A percentile compares a stretch with the other conserved stretches of the same genome.
phyloP scores from a whole-genome alignment of 2,329 filamentous ascomycete species.

The Phaeophleospora eucalypticola region DNA sequence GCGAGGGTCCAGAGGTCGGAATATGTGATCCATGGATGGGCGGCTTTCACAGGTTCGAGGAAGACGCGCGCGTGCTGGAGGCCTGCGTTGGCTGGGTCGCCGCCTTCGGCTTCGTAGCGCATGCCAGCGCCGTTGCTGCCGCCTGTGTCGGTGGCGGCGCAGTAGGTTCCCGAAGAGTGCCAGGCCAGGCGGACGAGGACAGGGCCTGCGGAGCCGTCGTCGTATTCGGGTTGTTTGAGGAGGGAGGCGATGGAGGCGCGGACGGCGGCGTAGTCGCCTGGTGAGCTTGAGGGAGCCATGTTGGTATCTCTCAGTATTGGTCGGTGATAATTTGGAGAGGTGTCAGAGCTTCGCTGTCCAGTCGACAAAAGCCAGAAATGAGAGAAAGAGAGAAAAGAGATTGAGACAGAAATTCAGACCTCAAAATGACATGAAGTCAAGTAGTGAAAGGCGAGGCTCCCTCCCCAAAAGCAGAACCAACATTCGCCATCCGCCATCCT shows the following conservation, averaged over 20 bases:
- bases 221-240: conserved; percentile 53
- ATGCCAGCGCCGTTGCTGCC: conserved; percentile 63
- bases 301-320: not conserved
- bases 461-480: too few relatives aligned
- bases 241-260: conserved; percentile 41
- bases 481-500: too few relatives aligned
- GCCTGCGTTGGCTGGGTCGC: conserved; percentile 62
- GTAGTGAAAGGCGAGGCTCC: too few relatives aligned
- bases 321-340: not conserved
- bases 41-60: conserved; percentile 58
- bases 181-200: conserved; percentile 62
- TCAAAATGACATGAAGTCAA: too few relatives aligned
- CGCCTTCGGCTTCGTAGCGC: conserved; percentile 61
- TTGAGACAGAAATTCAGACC: not conserved
- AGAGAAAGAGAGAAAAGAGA: not conserved
- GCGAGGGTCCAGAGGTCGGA: conserved; percentile 63
- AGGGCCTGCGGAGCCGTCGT: conserved; percentile 61
- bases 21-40: conserved; percentile 62
- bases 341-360: too few relatives aligned
- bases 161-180: conserved; percentile 63
- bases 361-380: not conserved
- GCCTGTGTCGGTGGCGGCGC: conserved; percentile 55
- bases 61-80: conserved; percentile 61
- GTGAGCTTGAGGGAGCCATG: not conserved
- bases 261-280: conserved; percentile 43